Base-by-base conservation (phyloP, 768 basidiomycete species). In the Amanita muscaria region DNA sequence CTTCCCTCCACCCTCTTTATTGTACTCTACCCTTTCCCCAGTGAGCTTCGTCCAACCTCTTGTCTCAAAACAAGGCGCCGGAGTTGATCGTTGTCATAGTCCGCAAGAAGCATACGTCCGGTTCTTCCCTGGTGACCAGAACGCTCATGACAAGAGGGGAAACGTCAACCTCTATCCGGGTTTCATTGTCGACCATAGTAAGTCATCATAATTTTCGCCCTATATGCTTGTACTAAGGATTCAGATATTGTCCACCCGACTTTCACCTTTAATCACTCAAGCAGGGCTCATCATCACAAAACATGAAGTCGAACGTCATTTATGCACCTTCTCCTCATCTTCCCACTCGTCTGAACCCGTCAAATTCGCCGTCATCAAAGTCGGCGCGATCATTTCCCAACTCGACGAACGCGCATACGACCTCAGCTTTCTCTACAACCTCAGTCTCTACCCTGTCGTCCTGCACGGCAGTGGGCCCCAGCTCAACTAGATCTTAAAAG, bases 401-500 rank as follows among this genome's bases (percentile, higher is more conserved):
- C 68, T 97, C 42, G 86, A 97, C 51, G 93, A 97, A 52, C 80
- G 98, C 37, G 92, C 93, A 4, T 79, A 93, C 40, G 94, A 88
- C 51, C 74, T 99, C 55, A 93, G 90, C 65, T 99, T 98, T 72
- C 72, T 99, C 48, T 94, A 94, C 66, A 81, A 92, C 23, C 85
- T 99, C 39, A 96, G 96, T 3, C 77, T 99, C n/a, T 99, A 94
- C 67, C 96, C 96, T 0, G 86, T 99, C 48, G 80, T 99, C 40
- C 76, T 99, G 4, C 96, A 99, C 67, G 96, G 96, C 40, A 93
- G 83, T 49, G 94, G 94, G 21, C 94, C 92, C 16, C 93, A 96
- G 59, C 66, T 94, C 52, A 99, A 99, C 67, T 80, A 83, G 49
- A 89, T 96, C 53, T 82, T 99, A 49, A 91, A 97, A 57, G 66